These are phyloP conservation scores for Pilasporangium apinafurcum DNA, from an alignment of 352 stramenopile genomes.

Conservation along the genomic window DNA sequence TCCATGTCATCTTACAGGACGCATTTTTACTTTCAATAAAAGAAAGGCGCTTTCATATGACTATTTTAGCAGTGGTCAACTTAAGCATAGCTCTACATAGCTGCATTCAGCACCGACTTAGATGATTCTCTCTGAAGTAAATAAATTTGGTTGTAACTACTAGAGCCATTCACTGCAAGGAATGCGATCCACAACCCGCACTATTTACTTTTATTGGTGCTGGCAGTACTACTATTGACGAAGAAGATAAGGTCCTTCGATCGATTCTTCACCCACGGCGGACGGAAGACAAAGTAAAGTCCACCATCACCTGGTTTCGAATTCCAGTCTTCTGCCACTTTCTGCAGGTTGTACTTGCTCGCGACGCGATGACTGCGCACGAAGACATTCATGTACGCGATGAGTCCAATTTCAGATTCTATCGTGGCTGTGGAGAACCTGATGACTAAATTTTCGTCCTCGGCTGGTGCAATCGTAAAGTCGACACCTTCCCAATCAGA, in stretches of 20 bases:
- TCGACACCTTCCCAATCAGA: conserved; percentile 55
- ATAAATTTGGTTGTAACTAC: too few species aligned
- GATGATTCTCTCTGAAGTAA: too few species aligned
- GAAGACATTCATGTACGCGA: conserved; percentile 84
- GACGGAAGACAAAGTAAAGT: conserved; percentile 53
- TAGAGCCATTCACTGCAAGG: too few species aligned
- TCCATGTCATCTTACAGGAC: too few species aligned
- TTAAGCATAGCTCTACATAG: too few species aligned
- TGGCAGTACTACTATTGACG: conserved; percentile 5
- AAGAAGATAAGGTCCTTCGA: conserved; percentile 50
- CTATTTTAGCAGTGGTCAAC: too few species aligned
- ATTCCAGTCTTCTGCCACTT: conserved; percentile 80
- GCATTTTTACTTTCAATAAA: too few species aligned
- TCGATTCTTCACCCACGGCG: conserved; percentile 56
- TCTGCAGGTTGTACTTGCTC: conserved; percentile 70
- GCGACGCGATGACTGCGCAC: conserved; percentile 53
- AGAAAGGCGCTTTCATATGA: too few species aligned
- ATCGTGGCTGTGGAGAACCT: conserved; percentile 38
- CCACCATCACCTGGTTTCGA: conserved; percentile 49
- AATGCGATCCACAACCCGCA: too few species aligned
- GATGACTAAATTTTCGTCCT: conserved; percentile 61
- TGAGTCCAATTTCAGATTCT: conserved; percentile 50
- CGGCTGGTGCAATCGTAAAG: conserved; percentile 43
- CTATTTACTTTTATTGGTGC: conserved; percentile 1
- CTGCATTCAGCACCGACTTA: too few species aligned